A percentile compares a stretch with the other conserved stretches of the same genome.
phyloP scores from a whole-genome alignment of 805 yeast species.

The Sugiyamaella floridensis region DNA sequence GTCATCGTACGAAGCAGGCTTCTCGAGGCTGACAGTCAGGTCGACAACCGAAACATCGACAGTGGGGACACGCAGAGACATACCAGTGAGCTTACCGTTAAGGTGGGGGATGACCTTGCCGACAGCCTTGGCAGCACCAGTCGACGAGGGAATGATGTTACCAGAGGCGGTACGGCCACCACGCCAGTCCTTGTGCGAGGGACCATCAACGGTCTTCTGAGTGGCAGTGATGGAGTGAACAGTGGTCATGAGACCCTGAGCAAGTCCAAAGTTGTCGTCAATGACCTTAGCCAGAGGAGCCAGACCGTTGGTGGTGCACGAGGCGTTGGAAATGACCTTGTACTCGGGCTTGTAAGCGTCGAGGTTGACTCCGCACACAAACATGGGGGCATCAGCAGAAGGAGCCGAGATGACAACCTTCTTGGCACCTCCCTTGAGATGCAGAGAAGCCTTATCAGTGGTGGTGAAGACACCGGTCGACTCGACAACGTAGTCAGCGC shows the following conservation, averaged over 20 bases:
- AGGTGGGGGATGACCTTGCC: constrained; percentile 90
- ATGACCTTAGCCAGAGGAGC: constrained; percentile 91
- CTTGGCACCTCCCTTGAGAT: constrained; percentile 87
- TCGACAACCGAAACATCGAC: constrained; percentile 90
- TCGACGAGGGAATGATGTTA: constrained; percentile 90
- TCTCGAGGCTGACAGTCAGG: constrained; percentile 76
- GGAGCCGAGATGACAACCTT: constrained; percentile 94
- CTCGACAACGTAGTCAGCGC: constrained; percentile 83
- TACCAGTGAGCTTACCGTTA: constrained; percentile 90
- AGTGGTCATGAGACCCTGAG: constrained; percentile 92
- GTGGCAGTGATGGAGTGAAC: constrained; percentile 95
- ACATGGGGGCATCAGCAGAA: constrained; percentile 91
- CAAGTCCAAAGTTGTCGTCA: constrained; percentile 79
- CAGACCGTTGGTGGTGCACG: constrained; percentile 93
- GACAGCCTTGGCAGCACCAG: constrained; percentile 97
- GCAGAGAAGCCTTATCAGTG: constrained; percentile 72
- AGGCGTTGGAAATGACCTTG: constrained; percentile 81
- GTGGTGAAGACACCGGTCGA: constrained; percentile 94
- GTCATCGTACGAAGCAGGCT: constrained; percentile 72
- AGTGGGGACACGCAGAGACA: constrained; percentile 92
- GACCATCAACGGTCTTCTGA: constrained; percentile 95
- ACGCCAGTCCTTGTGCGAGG: constrained; percentile 97
- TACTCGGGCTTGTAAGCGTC: constrained; percentile 69
- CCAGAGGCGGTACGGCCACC: constrained; percentile 97
- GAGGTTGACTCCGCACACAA: constrained; percentile 85